Evolutionary conservation across 2,329 filamentous ascomycete genomes (phyloP).

Genomic region (Fusarium ambrosium): DNA sequence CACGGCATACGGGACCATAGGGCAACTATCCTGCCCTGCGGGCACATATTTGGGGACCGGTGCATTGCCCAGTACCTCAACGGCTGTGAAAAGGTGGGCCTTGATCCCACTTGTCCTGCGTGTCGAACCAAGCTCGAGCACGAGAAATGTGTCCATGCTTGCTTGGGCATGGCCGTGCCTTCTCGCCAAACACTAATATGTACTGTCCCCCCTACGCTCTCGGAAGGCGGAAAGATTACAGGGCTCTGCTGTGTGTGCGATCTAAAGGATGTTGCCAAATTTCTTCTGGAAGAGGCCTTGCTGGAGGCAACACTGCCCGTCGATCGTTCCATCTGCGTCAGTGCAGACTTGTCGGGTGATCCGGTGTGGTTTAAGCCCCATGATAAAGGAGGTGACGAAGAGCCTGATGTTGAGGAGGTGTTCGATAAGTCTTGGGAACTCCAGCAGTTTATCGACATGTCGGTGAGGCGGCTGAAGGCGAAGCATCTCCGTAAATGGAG

Average conservation of each 20-base stretch:
- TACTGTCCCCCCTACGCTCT: not conserved
- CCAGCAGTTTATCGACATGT: not conserved
- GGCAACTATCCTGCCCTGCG: conserved; percentile 11
- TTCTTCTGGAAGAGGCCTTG: too few relatives aligned
- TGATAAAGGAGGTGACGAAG: not conserved
- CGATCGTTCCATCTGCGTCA: not conserved
- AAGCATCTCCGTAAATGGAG: not conserved
- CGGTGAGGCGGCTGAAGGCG: not conserved
- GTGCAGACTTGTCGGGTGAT: not conserved
- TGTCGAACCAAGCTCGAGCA: not conserved
- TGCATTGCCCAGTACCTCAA: not conserved
- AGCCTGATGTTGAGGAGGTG: not conserved
- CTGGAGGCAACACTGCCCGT: too few relatives aligned
- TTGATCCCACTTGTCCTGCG: not conserved
- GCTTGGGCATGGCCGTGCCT: not conserved
- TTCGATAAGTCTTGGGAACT: not conserved
- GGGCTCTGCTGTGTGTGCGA: not conserved
- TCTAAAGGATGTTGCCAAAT: too few relatives aligned
- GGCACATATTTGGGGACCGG: conserved; percentile 19
- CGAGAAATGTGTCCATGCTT: not conserved
- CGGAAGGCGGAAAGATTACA: not conserved
- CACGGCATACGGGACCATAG: not conserved
- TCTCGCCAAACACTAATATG: not conserved
- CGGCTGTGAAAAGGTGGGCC: too few relatives aligned
- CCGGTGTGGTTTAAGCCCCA: not conserved